Base-by-base conservation (phyloP, 164 flowering plant species). In the Aristolochia fimbriata region DNA sequence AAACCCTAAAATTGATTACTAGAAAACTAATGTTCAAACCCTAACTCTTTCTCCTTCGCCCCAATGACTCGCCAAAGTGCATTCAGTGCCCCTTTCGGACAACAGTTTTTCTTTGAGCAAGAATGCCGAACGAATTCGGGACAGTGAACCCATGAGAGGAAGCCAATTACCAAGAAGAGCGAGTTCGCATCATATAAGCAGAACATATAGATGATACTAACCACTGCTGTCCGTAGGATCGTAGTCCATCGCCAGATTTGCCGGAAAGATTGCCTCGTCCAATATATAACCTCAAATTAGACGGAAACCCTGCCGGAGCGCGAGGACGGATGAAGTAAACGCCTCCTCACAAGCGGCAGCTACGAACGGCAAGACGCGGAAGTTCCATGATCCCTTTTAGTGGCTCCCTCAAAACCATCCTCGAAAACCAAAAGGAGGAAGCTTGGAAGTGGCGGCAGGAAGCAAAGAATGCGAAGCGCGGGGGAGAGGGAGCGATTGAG, bases 151-250 rank as follows among this genome's bases (percentile, higher is more conserved):
- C 10, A 53, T 4, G 1, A 1, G 23, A 62, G 17, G 16, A 33
- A 30, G 52, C 20, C 13, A 27, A 12, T 6, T 16, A n/a, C 15
- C n/a, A 17, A 17, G 22, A 54, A 22, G 10, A 19, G 55, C 23
- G 27, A 59, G 47, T 30, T 31, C 20, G 37, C 56, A 51, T 14
- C 53, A 8, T 11, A 37, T 37, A 37, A 37, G 43, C 17, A 53
- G 48, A 13, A 30, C 2, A 24, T n/a, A 50, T 20, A n/a, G 14
- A 27, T 57, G 57, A n/a, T 60, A 64, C 71, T 68, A 57, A 71
- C 75, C 75, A 51, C 75, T 71, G 59, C 75, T 82, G 37, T 84
- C 90, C 0, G 83, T 77, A 30, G 72, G 68, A 24, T 60, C 81
- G 55, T 80, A 80, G 46, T 77, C 81, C 85, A 84, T 84, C 23